Evolutionary conservation across 2,329 filamentous ascomycete genomes (phyloP).

Genomic region (Podosphaera xanthii): DNA sequence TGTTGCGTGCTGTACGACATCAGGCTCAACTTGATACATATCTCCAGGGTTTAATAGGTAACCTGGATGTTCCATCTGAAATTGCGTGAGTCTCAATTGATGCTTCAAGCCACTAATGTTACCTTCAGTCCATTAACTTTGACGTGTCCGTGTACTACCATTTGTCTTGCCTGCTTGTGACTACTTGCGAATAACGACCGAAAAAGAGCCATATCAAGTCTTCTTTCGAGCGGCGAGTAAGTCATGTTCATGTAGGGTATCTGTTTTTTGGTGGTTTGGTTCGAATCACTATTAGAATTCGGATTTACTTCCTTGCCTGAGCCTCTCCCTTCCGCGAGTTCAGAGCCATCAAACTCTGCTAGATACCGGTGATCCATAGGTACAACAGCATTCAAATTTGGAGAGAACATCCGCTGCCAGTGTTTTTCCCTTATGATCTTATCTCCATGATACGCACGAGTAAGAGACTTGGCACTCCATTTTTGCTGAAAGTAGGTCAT

Average conservation of each 20-base stretch:
- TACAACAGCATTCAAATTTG: conserved; percentile 58
- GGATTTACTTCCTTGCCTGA: conserved; percentile 27
- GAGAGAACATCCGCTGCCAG: conserved; percentile 83
- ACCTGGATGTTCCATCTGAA: conserved; percentile 74
- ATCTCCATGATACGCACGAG: conserved; percentile 82
- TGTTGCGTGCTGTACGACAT: conserved; percentile 72
- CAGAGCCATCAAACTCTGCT: conserved; percentile 58
- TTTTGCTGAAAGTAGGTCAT: conserved; percentile 94
- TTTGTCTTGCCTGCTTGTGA: conserved; percentile 76
- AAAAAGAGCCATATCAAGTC: conserved; percentile 87
- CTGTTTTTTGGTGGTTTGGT: conserved; percentile 25
- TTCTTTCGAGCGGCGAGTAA: conserved; percentile 73
- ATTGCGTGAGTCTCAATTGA: neutral
- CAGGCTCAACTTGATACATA: conserved; percentile 87
- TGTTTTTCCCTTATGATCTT: conserved; percentile 66
- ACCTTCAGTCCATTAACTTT: conserved; percentile 95
- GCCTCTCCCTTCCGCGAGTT: conserved; percentile 64
- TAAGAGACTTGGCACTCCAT: conserved; percentile 70
- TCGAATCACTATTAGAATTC: conserved; percentile 15
- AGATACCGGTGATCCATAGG: conserved; percentile 67
- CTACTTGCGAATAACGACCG: conserved; percentile 85
- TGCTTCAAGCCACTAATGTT: conserved; percentile 3
- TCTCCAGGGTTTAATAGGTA: conserved; percentile 94
- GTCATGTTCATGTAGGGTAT: conserved; percentile 95
- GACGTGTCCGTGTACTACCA: conserved; percentile 78